These are phyloP conservation scores for Phytophthora europaea DNA, from an alignment of 352 stramenopile species.

Conservation along the genomic window DNA sequence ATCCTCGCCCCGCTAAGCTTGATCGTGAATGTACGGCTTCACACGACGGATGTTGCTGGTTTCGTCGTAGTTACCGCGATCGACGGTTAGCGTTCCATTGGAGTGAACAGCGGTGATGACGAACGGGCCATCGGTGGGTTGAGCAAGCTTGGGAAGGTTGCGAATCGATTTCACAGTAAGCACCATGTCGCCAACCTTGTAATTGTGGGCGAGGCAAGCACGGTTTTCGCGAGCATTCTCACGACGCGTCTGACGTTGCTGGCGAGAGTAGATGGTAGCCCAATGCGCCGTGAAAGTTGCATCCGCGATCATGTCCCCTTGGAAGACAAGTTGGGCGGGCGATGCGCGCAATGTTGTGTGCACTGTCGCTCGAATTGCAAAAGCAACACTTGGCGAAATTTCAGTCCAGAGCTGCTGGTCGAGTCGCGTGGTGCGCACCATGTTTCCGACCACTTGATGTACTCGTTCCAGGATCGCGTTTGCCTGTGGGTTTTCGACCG, in stretches of 20 bases:
- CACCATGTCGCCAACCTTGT: neutral
- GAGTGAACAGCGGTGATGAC: neutral
- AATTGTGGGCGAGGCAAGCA: neutral
- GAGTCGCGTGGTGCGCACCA: neutral
- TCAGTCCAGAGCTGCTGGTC: slow-evolving; percentile 5
- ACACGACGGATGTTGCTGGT: neutral
- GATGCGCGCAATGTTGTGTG: neutral
- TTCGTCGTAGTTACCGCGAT: neutral
- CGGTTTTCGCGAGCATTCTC: neutral
- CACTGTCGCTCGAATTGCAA: neutral
- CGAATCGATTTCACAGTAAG: neutral
- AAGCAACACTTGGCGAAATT: neutral
- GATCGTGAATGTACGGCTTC: neutral
- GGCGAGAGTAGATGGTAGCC: neutral
- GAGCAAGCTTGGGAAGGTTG: neutral
- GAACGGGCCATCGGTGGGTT: neutral
- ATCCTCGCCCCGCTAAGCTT: too few relatives aligned
- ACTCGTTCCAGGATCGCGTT: slow-evolving; percentile 5
- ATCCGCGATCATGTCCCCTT: neutral
- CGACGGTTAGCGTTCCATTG: neutral
- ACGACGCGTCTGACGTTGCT: neutral
- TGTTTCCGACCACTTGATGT: slow-evolving; percentile 1
- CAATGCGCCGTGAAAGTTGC: neutral
- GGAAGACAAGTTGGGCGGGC: neutral
- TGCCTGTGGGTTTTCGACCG: slow-evolving; percentile 1